phyloP scores from a whole-genome alignment of 768 basidiomycete genomes.

The Naganishia vaughanmartiniae region DNA sequence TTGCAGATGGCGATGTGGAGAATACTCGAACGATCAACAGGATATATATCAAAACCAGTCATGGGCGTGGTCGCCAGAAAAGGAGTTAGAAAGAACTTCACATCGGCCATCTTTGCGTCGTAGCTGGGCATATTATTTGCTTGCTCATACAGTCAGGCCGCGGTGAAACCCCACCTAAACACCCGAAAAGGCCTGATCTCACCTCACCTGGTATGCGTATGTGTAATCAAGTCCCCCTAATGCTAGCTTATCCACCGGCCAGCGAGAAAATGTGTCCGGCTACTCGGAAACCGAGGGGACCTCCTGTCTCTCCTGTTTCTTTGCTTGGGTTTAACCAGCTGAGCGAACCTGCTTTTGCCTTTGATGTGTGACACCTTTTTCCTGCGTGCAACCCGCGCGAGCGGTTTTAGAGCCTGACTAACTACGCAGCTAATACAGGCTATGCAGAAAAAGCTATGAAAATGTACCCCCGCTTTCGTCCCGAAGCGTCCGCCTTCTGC shows the following conservation, averaged over 20 bases:
- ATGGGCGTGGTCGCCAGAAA: constrained; percentile 2
- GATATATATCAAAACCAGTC: constrained; percentile 19
- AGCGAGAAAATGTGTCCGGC: not conserved
- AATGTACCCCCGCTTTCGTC: not conserved
- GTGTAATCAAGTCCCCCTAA: constrained; percentile 11
- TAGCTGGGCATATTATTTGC: not conserved
- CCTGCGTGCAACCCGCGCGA: not conserved
- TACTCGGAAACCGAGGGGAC: constrained; percentile 16
- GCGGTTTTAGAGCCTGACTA: constrained; percentile 19
- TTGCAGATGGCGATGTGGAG: not conserved
- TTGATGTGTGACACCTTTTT: constrained; percentile 1
- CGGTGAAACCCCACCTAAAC: constrained; percentile 15
- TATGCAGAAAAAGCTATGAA: not conserved
- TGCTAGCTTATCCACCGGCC: constrained; percentile 12
- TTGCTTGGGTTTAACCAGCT: not conserved
- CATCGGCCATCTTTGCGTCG: constrained; percentile 8
- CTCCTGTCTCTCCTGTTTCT: too few species aligned
- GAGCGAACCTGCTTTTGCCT: not conserved
- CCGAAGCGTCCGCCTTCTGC: not conserved
- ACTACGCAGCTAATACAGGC: constrained; percentile 21
- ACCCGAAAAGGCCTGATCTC: constrained; percentile 12
- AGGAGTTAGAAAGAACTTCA: constrained; percentile 19
- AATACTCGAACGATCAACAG: not conserved
- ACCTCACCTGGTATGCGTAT: not conserved
- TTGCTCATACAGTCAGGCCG: constrained; percentile 12